Conservation (phyloP, 2,329 filamentous ascomycete species). For the Aspergillus brasiliensis region DNA sequence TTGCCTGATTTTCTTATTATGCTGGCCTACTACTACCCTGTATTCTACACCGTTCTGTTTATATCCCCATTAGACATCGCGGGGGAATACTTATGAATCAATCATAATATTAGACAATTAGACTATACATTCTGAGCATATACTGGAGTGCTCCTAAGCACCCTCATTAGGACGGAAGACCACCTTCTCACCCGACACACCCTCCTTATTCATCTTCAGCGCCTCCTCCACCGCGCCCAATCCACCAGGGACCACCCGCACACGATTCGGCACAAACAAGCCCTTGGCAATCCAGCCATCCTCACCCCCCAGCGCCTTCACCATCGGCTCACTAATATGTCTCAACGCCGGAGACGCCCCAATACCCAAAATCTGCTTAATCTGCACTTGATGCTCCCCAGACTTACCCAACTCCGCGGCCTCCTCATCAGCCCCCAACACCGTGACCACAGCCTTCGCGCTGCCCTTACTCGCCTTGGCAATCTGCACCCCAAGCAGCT, state of each 20-base stretch:
- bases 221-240: slow-evolving; percentile 25
- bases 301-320: slow-evolving; percentile 20
- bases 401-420: not conserved
- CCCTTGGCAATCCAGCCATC: slow-evolving; percentile 31
- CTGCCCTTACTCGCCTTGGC: slow-evolving; percentile 21
- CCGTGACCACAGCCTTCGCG: slow-evolving; percentile 16
- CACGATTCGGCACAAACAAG: slow-evolving; percentile 31
- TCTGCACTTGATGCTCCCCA: slow-evolving; percentile 13
- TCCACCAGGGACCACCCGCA: slow-evolving; percentile 31
- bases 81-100: too few relatives aligned
- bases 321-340: slow-evolving; percentile 34
- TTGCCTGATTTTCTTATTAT: too few relatives aligned
- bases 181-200: slow-evolving; percentile 24
- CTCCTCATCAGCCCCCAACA: slow-evolving; percentile 1
- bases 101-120: too few relatives aligned
- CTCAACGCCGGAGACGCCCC: slow-evolving; percentile 30
- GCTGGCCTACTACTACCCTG: too few relatives aligned
- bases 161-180: slow-evolving; percentile 14
- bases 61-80: too few relatives aligned
- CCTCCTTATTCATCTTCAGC: slow-evolving; percentile 19
- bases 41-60: too few relatives aligned
- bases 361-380: slow-evolving; percentile 23
- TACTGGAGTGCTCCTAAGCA: not conserved
- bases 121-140: too few relatives aligned
- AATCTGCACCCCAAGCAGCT: slow-evolving; percentile 33